Base-by-base conservation (phyloP, 192 early-diverging fungal species). In the Umbelopsis sp. region DNA sequence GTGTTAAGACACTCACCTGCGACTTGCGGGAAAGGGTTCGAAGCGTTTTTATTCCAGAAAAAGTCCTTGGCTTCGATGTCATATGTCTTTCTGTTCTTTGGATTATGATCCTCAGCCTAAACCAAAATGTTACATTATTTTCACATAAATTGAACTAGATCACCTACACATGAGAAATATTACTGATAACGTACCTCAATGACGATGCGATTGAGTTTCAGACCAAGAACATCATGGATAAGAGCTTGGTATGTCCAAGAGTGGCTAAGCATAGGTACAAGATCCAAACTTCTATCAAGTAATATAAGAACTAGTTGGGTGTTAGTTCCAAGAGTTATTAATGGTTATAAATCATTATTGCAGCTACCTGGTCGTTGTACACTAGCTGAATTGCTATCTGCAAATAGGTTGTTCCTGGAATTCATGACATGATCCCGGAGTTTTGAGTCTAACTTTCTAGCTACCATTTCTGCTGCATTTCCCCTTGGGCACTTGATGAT, bases 161-260 rank as follows among this genome's bases (percentile, higher is more conserved):
- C 0, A 41, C 7, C 0, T 6, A 41, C 12, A 21, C 3, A 54
- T 49, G 6, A 11, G 16, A 29, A 26, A 59, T 31, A 36, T 21
- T 10, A 16, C 16, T 41, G 21, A 29, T 24, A 29, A 83, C 74
- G 70, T 79, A 90, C 87, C 72, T 82, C 81, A 51, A 94, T 78
- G 1, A 84, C 76, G 54, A 99, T 88, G 44, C 95, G 87, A 76
- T 97, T 98, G 41, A 98, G 86, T 59, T 91, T 91, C 87, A 99
- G 89, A 45, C 96, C 94, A 44, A 96, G 87, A 3, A 98, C 86
- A 78, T 99, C 98, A 81, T 99, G 97, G 14, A 99, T 87, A 26
- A 99, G 84, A 0, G 95, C 93, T 71, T 96, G 91, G 79, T 99
- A 99, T 0, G 97, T 98, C 98, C 98, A 99, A 10, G 97, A 94